A percentile compares a stretch with the other conserved stretches of the same genome.
These are phyloP conservation scores for Teratosphaeria viscida DNA, from an alignment of 2,329 filamentous ascomycete species.

Conservation along the genomic window DNA sequence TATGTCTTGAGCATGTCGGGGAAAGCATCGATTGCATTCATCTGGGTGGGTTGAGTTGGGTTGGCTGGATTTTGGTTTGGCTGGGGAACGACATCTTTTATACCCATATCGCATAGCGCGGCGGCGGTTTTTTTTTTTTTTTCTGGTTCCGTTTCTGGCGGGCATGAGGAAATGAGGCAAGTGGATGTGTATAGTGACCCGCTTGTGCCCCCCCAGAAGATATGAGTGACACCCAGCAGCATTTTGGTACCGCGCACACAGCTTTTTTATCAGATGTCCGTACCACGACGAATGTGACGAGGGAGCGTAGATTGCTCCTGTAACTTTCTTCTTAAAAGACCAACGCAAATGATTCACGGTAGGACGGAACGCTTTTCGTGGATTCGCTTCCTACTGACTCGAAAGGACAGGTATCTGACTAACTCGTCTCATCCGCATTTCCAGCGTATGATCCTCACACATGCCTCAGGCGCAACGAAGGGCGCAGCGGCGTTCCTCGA, in stretches of 20 bases:
- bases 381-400: not conserved
- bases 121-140: not conserved
- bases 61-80: not conserved
- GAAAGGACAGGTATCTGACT: not conserved
- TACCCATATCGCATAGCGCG: not conserved
- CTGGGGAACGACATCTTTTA: not conserved
- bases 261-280: not conserved
- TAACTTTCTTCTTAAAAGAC: too few species aligned
- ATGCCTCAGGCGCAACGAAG: too few species aligned
- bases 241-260: not conserved
- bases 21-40: not conserved
- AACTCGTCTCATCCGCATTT: not conserved
- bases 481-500: too few species aligned
- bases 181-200: not conserved
- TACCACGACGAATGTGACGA: too few species aligned
- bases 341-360: too few species aligned
- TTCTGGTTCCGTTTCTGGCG: not conserved
- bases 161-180: not conserved
- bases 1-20: not conserved
- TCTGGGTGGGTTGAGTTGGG: not conserved
- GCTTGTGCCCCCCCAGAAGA: not conserved
- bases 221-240: not conserved
- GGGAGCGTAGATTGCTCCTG: too few species aligned
- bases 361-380: too few species aligned
- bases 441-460: not conserved